Conservation (phyloP, 306 rosid genomes). For the Oxytropis ochrocephala region DNA sequence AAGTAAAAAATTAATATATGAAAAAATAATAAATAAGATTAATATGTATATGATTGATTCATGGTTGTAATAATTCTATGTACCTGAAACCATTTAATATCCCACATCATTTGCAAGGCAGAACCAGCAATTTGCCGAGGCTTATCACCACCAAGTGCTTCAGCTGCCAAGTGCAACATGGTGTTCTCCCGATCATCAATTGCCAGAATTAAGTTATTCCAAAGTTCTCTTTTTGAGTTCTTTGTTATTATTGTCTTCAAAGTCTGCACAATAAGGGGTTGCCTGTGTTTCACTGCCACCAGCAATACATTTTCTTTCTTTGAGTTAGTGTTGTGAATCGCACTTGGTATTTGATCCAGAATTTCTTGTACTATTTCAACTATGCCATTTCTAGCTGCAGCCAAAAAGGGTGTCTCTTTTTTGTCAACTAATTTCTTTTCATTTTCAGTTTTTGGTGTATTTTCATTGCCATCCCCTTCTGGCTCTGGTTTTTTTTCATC, state of each 20-base stretch:
- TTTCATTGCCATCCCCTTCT: not conserved
- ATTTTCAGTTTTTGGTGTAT: not conserved
- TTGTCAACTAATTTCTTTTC: not conserved
- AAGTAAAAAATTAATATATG: no score
- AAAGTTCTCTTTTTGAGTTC: not conserved
- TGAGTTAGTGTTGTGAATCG: conserved; percentile 17
- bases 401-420: conserved; percentile 20
- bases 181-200: conserved; percentile 3
- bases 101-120: conserved; percentile 45
- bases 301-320: conserved; percentile 26
- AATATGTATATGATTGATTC: no score
- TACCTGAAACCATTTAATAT: conserved; percentile 45
- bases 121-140: conserved; percentile 32
- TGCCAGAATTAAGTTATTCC: conserved; percentile 9
- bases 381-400: conserved; percentile 31
- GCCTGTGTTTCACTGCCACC: conserved; percentile 21
- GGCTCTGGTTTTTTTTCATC: not conserved
- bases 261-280: conserved; percentile 13
- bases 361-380: conserved; percentile 27
- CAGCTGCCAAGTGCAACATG: conserved; percentile 25
- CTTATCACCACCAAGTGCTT: not conserved
- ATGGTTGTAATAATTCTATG: no score
- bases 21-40: no score
- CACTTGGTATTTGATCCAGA: not conserved
- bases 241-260: not conserved